Evolutionary conservation across 805 yeast genomes (phyloP).

Genomic region (Candida dendrica): DNA sequence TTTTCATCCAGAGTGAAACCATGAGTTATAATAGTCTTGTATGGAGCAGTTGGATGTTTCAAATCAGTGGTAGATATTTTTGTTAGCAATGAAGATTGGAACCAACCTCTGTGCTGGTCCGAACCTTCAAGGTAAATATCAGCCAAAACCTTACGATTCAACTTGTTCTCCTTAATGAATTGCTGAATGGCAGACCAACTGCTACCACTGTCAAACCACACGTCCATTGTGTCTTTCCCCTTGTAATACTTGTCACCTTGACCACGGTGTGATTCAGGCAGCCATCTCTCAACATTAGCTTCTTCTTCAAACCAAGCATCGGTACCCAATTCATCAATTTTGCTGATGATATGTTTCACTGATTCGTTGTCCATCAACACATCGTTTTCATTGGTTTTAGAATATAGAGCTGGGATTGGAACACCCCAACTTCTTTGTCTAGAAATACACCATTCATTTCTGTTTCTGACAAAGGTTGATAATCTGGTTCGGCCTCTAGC

Average conservation of each 20-base stretch:
- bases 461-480: slow-evolving; percentile 58
- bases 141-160: slow-evolving; percentile 42
- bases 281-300: slow-evolving; percentile 55
- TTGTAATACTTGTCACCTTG: slow-evolving; percentile 42
- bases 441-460: slow-evolving; percentile 97
- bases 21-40: slow-evolving; percentile 72
- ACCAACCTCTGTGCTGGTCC: slow-evolving; percentile 99
- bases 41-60: slow-evolving; percentile 47
- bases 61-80: slow-evolving; percentile 42
- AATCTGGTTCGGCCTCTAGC: slow-evolving; percentile 65
- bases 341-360: slow-evolving; percentile 49
- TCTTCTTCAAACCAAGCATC: slow-evolving; percentile 73
- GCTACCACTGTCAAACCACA: slow-evolving; percentile 97
- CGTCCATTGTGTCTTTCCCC: slow-evolving; percentile 93
- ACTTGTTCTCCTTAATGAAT: slow-evolving; percentile 26
- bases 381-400: slow-evolving; percentile 44
- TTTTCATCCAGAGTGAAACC: slow-evolving; percentile 87
- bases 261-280: slow-evolving; percentile 46
- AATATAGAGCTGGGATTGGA: slow-evolving; percentile 84
- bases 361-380: slow-evolving; percentile 53
- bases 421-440: slow-evolving; percentile 98
- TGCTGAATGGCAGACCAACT: slow-evolving; percentile 67
- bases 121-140: slow-evolving; percentile 92
- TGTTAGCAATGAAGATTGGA: slow-evolving; percentile 85
- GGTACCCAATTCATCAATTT: slow-evolving; percentile 53